Conservation (phyloP, 1,284 basidiomycete genomes). For the Boletellus deceptivus region DNA sequence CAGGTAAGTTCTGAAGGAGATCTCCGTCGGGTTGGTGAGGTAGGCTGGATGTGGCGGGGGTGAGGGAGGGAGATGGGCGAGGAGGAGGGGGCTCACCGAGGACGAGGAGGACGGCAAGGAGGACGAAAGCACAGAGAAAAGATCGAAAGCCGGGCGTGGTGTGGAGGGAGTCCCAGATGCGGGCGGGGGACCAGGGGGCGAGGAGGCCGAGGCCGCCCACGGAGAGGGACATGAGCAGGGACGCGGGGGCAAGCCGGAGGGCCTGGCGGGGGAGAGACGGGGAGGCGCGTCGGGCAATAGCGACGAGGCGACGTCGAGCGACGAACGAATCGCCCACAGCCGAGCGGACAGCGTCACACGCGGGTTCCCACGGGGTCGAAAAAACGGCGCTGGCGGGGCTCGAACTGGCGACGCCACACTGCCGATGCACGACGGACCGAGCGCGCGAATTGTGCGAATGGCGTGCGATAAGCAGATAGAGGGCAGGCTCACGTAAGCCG, state of each 20-base stretch:
- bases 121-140: slow-evolving; percentile 63
- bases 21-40: slow-evolving; percentile 90
- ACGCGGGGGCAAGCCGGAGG: slow-evolving; percentile 1
- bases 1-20: slow-evolving; percentile 89
- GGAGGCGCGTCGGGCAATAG: slow-evolving; percentile 18
- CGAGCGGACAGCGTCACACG: no score
- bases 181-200: slow-evolving; percentile 54
- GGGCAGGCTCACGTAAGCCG: not conserved
- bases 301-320: slow-evolving; percentile 25
- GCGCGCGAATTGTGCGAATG: not conserved
- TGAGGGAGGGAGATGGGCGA: slow-evolving; percentile 6
- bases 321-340: not conserved
- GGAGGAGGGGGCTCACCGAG: slow-evolving; percentile 53
- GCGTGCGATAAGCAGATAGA: slow-evolving; percentile 17
- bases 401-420: slow-evolving; percentile 28
- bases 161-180: slow-evolving; percentile 49
- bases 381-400: slow-evolving; percentile 40
- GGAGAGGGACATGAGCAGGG: slow-evolving; percentile 55
- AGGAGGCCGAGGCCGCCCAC: slow-evolving; percentile 60
- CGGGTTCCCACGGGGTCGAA: not conserved
- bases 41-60: slow-evolving; percentile 60
- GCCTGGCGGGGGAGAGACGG: slow-evolving; percentile 13
- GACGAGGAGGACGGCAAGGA: slow-evolving; percentile 64
- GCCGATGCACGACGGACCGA: no score
- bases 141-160: slow-evolving; percentile 64